Evolutionary conservation across 495 filamentous ascomycete species (phyloP).

Genomic region (Neurospora intermedia): DNA sequence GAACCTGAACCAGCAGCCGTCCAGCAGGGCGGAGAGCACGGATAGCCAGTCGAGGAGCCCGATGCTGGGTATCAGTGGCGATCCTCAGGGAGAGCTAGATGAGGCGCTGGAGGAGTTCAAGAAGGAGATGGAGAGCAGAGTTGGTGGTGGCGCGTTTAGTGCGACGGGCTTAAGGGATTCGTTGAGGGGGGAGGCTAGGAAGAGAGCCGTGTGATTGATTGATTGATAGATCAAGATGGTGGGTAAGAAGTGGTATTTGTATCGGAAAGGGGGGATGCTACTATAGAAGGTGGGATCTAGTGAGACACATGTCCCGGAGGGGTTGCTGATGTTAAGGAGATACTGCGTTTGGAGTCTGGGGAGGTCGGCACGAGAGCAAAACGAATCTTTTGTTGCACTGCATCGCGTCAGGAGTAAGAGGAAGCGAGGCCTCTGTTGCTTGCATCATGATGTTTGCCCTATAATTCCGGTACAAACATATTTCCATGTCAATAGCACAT

Average conservation of each 20-base stretch:
- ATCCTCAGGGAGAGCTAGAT: constrained; percentile 66
- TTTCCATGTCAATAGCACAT: neutral
- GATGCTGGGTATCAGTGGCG: constrained; percentile 65
- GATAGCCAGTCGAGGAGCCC: constrained; percentile 38
- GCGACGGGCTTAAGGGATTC: neutral
- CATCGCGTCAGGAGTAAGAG: neutral
- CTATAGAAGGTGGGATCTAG: neutral
- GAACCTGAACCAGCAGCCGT: constrained; percentile 6
- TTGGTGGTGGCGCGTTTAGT: constrained; percentile 27
- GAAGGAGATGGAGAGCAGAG: constrained; percentile 42
- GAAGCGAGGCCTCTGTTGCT: neutral
- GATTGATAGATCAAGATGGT: neutral
- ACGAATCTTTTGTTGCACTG: neutral
- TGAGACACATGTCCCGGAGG: neutral
- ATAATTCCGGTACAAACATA: neutral
- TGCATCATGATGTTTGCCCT: neutral
- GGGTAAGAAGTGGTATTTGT: neutral
- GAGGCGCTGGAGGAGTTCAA: constrained; percentile 69
- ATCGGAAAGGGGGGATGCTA: neutral
- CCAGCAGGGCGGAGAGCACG: constrained; percentile 22
- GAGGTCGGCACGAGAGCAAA: neutral
- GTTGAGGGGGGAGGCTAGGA: neutral
- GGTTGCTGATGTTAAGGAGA: neutral
- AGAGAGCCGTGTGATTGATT: neutral
- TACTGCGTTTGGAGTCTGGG: neutral